Evolutionary conservation across 495 filamentous ascomycete species (phyloP), one percentile per base, ranked within the genome.

Genomic region (Xylaria castorea): DNA sequence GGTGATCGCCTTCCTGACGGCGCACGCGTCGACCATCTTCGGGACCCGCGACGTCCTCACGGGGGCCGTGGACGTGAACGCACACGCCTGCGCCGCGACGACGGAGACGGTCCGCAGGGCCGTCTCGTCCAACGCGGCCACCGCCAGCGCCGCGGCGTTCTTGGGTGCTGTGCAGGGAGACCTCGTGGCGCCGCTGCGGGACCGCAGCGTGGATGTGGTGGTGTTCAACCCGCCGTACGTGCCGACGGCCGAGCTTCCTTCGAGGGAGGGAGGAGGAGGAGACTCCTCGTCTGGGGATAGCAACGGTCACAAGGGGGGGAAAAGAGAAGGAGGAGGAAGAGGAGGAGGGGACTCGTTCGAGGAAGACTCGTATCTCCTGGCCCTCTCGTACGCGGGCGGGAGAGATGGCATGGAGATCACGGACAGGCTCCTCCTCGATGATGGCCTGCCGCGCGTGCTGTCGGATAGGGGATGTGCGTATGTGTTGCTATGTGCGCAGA

Each of bases 181-280:
- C 75, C 85, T 99, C 0, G 81, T 84, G 11, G 78, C 85, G 16
- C 81, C 91, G 2, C 70, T 97, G 7, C 83, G 87, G 2, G 74
- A 81, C 0, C 81, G 85, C 3, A 77, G 78, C 46, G 89, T 97
- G 0, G 96, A 98, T 78, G 87, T 99, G 30, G 84, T 98, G 38
- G 87, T 99, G 42, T 98, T 98, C 86, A 99, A 99, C 78, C 96
- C 96, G 44, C 96, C 96, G 0, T 99, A 99, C 75, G 96, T 98
- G 8, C 96, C 96, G 6, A 95, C 94, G 1, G 82, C 88, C 20
- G 87, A 89, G n/a, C 75, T 97, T 36, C 95, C 82, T 11, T 70
- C 81, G 76, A 12, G 63, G 36, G 55, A 30, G 9, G 77, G 7
- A n/a, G n/a, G n/a, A n/a, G n/a, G n/a, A n/a, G n/a, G n/a, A n/a